Evolutionary conservation across 2,329 filamentous ascomycete genomes (phyloP).

Genomic region (Diaporthe longicolla): DNA sequence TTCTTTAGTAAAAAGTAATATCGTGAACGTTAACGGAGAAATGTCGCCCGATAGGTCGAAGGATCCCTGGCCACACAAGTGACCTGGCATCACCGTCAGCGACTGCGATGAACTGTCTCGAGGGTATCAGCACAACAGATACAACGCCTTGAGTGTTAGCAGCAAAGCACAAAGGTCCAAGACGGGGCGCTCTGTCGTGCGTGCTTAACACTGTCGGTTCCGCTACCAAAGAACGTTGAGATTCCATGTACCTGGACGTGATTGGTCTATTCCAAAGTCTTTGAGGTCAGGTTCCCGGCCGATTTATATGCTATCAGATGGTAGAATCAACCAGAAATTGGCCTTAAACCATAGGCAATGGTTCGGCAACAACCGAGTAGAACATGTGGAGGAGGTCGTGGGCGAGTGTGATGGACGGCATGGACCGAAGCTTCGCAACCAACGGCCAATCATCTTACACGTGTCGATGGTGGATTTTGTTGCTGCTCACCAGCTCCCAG

Average conservation of each 20-base stretch:
- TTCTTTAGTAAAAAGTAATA: not conserved
- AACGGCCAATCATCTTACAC: constrained; percentile 34
- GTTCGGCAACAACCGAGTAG: constrained; percentile 3
- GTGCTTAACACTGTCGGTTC: not conserved
- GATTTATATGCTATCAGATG: not conserved
- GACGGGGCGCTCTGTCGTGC: no score
- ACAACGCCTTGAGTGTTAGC: not conserved
- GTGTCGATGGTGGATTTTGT: no score
- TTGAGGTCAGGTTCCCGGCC: no score
- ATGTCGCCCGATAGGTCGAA: not conserved
- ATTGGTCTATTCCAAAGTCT: not conserved
- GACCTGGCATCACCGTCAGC: not conserved
- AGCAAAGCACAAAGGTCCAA: no score
- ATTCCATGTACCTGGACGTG: not conserved
- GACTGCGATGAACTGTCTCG: not conserved
- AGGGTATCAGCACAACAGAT: no score
- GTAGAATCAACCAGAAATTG: not conserved
- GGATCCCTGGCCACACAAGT: not conserved
- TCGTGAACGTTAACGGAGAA: not conserved
- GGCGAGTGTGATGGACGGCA: not conserved
- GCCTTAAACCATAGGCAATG: not conserved
- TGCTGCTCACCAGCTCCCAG: not conserved
- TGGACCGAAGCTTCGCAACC: not conserved
- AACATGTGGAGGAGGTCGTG: constrained; percentile 14
- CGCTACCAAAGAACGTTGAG: no score